Percentiles rank a stretch among this genome's conserved stretches.
phyloP scores from a whole-genome alignment of 257 asterid species.

The Penstemon barbatus region DNA sequence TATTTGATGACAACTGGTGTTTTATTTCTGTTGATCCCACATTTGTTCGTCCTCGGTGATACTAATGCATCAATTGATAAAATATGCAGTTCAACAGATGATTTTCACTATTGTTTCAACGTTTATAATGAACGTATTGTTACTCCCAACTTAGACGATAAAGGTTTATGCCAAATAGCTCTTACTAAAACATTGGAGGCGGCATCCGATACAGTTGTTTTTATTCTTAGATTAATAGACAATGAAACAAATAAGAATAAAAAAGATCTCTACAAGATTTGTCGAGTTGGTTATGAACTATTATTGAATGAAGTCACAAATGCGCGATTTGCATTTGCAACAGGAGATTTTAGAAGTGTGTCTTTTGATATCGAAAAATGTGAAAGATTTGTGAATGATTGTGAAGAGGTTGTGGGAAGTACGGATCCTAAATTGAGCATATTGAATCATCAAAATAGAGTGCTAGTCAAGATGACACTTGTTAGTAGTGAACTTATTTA shows the following conservation, averaged over 20 bases:
- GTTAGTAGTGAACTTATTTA: no score
- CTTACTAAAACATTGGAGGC: no score
- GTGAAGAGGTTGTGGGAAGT: background rate
- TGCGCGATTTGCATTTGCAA: background rate
- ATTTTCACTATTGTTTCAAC: background rate
- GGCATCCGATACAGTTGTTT: no score
- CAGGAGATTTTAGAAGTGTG: background rate
- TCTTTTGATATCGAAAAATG: background rate
- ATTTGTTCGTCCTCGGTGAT: background rate
- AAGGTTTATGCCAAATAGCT: no score
- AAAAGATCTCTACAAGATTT: background rate
- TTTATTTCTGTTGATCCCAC: background rate
- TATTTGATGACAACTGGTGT: background rate
- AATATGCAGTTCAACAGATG: background rate
- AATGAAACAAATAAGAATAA: background rate
- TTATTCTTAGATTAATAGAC: no score
- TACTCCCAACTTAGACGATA: background rate
- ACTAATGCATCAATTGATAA: background rate
- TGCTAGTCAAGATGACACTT: no score
- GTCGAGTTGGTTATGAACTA: background rate
- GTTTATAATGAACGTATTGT: background rate
- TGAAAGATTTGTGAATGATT: constrained; percentile 10
- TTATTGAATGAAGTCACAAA: background rate
- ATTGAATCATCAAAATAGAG: no score
- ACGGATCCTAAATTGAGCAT: background rate